Percentiles rank a stretch among this genome's conserved stretches.
Conservation (phyloP, 306 rosid species). For the Cyclanthera cordifolia region DNA sequence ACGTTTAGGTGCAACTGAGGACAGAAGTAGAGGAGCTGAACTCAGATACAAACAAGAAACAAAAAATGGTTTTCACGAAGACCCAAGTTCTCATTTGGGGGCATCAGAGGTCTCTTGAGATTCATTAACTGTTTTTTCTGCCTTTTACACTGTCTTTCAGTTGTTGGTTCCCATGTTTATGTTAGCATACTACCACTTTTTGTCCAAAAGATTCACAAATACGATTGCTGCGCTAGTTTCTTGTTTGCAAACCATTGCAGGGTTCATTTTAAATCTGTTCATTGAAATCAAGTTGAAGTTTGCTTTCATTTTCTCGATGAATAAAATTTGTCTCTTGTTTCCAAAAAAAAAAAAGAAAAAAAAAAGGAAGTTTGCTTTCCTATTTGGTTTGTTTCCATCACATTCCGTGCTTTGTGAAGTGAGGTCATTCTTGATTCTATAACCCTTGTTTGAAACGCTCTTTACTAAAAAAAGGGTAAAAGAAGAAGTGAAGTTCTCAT, state of each 20-base stretch:
- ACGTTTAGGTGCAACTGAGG: conserved; percentile 2
- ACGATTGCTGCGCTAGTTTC: background rate
- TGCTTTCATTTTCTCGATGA: too few relatives aligned
- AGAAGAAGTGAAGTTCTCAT: background rate
- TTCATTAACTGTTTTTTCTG: background rate
- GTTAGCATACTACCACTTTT: background rate
- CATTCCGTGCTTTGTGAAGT: background rate
- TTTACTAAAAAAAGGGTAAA: background rate
- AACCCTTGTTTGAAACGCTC: background rate
- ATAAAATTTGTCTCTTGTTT: too few relatives aligned
- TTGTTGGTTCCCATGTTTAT: background rate
- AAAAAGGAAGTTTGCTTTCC: too few relatives aligned
- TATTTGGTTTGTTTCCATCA: background rate
- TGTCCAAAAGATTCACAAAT: background rate
- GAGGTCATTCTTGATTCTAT: background rate
- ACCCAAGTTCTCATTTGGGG: conserved; percentile 9
- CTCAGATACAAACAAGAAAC: conserved; percentile 7
- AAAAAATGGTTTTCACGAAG: background rate
- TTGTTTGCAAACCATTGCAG: background rate
- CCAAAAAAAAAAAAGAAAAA: too few relatives aligned
- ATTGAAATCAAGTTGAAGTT: background rate
- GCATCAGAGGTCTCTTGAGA: conserved; percentile 13
- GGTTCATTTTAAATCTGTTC: background rate
- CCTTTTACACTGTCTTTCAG: background rate
- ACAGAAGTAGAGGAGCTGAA: conserved; percentile 5